Conservation (phyloP, 208 protist species). For the Leishmania guyanensis region DNA sequence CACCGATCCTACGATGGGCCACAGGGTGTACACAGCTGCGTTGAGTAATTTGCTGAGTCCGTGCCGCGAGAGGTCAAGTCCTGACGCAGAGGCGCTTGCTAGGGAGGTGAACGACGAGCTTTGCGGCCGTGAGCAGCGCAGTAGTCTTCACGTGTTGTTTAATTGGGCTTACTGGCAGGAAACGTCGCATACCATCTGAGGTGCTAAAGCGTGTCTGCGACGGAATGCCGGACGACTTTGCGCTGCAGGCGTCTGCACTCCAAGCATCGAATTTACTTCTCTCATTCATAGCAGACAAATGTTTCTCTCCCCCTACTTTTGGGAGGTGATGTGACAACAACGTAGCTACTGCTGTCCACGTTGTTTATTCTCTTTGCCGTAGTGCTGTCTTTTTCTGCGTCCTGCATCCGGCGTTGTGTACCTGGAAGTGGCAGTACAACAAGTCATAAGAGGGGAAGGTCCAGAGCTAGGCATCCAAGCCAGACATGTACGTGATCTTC, state of each 20-base stretch:
- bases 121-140: conserved; percentile 37
- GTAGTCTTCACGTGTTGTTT: conserved; percentile 63
- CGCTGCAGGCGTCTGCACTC: neutral
- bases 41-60: conserved; percentile 29
- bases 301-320: neutral
- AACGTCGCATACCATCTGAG: neutral
- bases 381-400: neutral
- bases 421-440: neutral
- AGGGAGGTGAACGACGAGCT: conserved; percentile 74
- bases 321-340: neutral
- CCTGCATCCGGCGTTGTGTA: neutral
- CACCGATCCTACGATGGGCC: conserved; percentile 29
- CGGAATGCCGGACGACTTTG: neutral
- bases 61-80: conserved; percentile 7
- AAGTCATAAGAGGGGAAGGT: neutral
- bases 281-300: neutral
- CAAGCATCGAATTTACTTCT: neutral
- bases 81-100: conserved; percentile 38
- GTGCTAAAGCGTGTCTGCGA: neutral
- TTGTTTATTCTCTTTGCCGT: neutral
- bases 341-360: neutral
- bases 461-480: conserved; percentile 5
- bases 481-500: neutral
- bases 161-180: conserved; percentile 73
- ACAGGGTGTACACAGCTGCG: conserved; percentile 34